Percentiles rank a stretch among this genome's conserved stretches.
Evolutionary conservation across 257 asterid species (phyloP).

Genomic region (Apocynum venetum): DNA sequence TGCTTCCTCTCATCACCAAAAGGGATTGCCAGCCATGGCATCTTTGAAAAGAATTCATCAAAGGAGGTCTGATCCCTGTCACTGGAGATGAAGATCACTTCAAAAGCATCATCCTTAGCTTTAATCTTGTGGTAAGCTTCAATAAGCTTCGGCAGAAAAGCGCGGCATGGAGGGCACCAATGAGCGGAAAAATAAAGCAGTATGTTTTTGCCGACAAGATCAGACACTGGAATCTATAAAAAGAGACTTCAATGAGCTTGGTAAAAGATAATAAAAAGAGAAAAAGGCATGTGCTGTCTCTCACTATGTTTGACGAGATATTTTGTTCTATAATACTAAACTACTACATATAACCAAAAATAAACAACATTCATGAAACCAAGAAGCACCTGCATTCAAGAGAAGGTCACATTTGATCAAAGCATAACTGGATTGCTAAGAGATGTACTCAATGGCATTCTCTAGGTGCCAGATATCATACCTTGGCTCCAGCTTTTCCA

Average conservation of each 20-base stretch:
- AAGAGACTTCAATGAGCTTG: constrained; percentile 1
- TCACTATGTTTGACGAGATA: not conserved
- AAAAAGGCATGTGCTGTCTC: not conserved
- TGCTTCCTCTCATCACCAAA: constrained; percentile 54
- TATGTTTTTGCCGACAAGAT: constrained; percentile 62
- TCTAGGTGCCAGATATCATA: constrained; percentile 13
- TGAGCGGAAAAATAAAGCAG: constrained; percentile 78
- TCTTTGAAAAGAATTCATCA: constrained; percentile 55
- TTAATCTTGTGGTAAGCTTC: constrained; percentile 54
- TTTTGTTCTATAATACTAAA: not conserved
- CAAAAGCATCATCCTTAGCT: constrained; percentile 36
- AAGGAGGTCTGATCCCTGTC: constrained; percentile 62
- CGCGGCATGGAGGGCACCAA: constrained; percentile 89
- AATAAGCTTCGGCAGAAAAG: constrained; percentile 59
- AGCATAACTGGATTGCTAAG: not conserved
- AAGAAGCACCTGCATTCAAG: not conserved
- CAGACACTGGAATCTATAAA: constrained; percentile 57
- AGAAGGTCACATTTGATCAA: not conserved
- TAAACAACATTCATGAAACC: not conserved
- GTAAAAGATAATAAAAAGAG: not conserved
- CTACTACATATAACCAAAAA: not conserved
- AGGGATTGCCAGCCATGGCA: constrained; percentile 89
- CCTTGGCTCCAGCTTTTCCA: constrained; percentile 71
- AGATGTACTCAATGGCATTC: not conserved
- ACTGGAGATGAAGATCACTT: constrained; percentile 68